A percentile compares a stretch with the other conserved stretches of the same genome.
These are phyloP conservation scores for Leccinum subtestaceum DNA, from an alignment of 768 basidiomycete species.

Conservation along the genomic window DNA sequence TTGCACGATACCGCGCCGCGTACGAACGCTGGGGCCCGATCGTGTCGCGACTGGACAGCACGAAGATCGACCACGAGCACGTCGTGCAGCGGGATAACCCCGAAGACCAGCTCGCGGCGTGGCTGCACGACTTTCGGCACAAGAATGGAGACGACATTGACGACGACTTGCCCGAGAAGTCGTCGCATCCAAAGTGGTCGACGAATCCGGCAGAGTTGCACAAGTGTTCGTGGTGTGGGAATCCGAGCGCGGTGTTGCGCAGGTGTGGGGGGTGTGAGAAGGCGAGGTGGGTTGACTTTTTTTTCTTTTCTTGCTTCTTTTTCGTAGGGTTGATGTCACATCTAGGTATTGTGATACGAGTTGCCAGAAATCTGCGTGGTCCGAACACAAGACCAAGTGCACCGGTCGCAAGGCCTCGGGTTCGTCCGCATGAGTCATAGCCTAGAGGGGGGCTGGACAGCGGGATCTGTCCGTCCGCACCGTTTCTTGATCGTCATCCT, in stretches of 20 bases:
- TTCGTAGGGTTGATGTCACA: background rate
- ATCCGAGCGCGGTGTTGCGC: slow-evolving; percentile 55
- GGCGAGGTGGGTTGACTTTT: slow-evolving; percentile 32
- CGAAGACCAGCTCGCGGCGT: slow-evolving; percentile 56
- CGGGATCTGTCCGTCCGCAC: slow-evolving; percentile 1
- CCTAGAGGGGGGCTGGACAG: background rate
- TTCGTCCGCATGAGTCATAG: background rate
- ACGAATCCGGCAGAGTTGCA: slow-evolving; percentile 51
- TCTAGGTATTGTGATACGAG: slow-evolving; percentile 15
- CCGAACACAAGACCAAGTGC: slow-evolving; percentile 15
- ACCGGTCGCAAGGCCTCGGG: slow-evolving; percentile 4
- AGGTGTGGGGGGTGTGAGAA: slow-evolving; percentile 48
- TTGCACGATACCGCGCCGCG: slow-evolving; percentile 44
- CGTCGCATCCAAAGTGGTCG: slow-evolving; percentile 45
- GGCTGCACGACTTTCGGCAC: slow-evolving; percentile 50
- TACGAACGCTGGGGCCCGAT: slow-evolving; percentile 46
- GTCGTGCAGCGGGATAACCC: slow-evolving; percentile 37
- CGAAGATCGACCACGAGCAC: slow-evolving; percentile 30
- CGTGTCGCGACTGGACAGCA: slow-evolving; percentile 37
- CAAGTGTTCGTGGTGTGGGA: slow-evolving; percentile 57
- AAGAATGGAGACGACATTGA: slow-evolving; percentile 39
- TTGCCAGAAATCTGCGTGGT: slow-evolving; percentile 17
- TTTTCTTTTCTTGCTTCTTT: no score
- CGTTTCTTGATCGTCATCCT: background rate
- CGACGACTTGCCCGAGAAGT: slow-evolving; percentile 27